These are phyloP conservation scores for Tolypocladium tundrense DNA, from an alignment of 2,329 filamentous ascomycete species.

Conservation along the genomic window DNA sequence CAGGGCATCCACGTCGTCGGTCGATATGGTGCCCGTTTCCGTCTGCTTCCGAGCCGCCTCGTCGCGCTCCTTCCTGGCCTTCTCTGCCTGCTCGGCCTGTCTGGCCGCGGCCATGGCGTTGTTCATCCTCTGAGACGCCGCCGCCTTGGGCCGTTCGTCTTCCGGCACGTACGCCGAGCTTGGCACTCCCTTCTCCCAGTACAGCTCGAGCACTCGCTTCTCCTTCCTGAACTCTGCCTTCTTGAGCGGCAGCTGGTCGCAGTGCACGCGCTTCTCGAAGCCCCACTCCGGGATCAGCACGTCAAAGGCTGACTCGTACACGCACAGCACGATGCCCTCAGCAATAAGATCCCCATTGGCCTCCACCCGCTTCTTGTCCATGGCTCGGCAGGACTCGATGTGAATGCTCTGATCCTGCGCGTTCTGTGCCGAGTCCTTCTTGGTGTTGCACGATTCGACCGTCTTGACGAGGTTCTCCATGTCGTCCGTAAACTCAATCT, in stretches of 20 bases:
- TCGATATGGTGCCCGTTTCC: slow-evolving; percentile 87
- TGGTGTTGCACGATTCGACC: slow-evolving; percentile 92
- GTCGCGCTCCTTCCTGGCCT: slow-evolving; percentile 75
- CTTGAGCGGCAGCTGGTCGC: slow-evolving; percentile 92
- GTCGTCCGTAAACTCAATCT: slow-evolving; percentile 80
- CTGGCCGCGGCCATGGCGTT: slow-evolving; percentile 68
- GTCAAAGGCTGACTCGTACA: slow-evolving; percentile 98
- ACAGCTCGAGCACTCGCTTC: slow-evolving; percentile 85
- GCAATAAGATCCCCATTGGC: slow-evolving; percentile 85
- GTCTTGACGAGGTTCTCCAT: slow-evolving; percentile 83
- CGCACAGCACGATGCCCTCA: slow-evolving; percentile 90
- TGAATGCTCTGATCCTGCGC: slow-evolving; percentile 98
- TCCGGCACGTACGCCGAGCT: slow-evolving; percentile 94
- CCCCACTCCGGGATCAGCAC: slow-evolving; percentile 96
- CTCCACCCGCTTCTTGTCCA: slow-evolving; percentile 85
- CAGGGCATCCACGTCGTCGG: slow-evolving; percentile 86
- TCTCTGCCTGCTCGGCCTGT: slow-evolving; percentile 73
- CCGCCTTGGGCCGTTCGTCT: slow-evolving; percentile 86
- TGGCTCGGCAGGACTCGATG: slow-evolving; percentile 90
- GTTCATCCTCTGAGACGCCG: slow-evolving; percentile 59
- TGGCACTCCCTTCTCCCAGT: slow-evolving; percentile 99
- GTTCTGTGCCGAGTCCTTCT: slow-evolving; percentile 96
- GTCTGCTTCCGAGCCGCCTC: slow-evolving; percentile 89
- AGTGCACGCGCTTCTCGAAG: slow-evolving; percentile 98
- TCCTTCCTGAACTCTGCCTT: slow-evolving; percentile 99